phyloP scores from a whole-genome alignment of 768 basidiomycete species.

The Lentinula sp. region DNA sequence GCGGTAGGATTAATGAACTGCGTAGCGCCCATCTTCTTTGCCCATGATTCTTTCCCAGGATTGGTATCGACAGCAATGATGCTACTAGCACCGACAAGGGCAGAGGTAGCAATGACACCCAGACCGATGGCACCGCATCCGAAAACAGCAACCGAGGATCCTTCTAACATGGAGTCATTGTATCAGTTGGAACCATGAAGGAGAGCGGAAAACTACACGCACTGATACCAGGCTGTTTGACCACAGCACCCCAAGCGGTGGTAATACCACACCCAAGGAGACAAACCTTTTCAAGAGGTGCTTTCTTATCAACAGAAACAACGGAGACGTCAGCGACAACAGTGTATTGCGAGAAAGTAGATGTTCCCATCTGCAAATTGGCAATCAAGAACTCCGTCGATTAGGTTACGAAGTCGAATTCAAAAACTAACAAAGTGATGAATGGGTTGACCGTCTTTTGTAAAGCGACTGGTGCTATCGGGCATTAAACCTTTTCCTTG shows the following conservation, averaged over 20 bases:
- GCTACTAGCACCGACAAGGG: conserved; percentile 73
- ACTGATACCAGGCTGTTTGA: conserved; percentile 87
- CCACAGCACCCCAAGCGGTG: conserved; percentile 96
- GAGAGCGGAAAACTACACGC: conserved; percentile 18
- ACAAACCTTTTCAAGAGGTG: conserved; percentile 95
- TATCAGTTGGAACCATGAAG: conserved; percentile 3
- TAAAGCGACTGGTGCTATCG: conserved; percentile 84
- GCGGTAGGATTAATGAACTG: conserved; percentile 85
- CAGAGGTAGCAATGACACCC: conserved; percentile 80
- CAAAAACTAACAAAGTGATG: conserved; percentile 76
- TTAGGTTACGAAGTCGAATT: background rate
- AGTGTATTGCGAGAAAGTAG: conserved; percentile 99
- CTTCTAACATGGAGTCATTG: conserved; percentile 40
- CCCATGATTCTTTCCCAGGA: conserved; percentile 80
- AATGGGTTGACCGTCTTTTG: conserved; percentile 78
- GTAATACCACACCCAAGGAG: conserved; percentile 95
- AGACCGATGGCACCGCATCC: conserved; percentile 97
- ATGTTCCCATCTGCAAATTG: conserved; percentile 83
- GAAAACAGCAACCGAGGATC: conserved; percentile 88
- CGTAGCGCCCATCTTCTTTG: conserved; percentile 88
- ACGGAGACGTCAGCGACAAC: conserved; percentile 97
- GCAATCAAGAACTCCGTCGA: background rate
- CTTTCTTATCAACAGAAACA: conserved; percentile 79
- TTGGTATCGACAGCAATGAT: conserved; percentile 94
- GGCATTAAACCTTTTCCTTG: conserved; percentile 97